Base-by-base conservation (phyloP, 441 rosid species). In the Eutrema salsugineum region DNA sequence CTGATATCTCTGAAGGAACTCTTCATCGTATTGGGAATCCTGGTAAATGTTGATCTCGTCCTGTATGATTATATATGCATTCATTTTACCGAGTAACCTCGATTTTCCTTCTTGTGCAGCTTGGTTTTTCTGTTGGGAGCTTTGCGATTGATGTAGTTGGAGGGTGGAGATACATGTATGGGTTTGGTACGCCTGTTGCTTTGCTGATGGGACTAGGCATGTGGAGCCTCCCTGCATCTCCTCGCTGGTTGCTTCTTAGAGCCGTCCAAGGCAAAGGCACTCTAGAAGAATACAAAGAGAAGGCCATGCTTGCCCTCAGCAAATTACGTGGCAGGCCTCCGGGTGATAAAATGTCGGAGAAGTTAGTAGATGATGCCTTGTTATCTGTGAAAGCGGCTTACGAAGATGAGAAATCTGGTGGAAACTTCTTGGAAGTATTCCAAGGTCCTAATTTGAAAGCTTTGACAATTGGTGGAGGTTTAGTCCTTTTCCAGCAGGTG, bases 401-500 rank as follows among this genome's bases (percentile, higher is more conserved):
- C 73, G 69, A 70, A 39, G 89, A 85, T 20, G 88, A 80, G 71
- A 79, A 84, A 77, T 81, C 94, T 32, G 89, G 89, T 61, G 94
- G 91, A 63, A 90, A 83, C 75, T 77, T 94, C 83, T 70, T 87
- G 75, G 98, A 94, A 85, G 91, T 89, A 36, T 85, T 94, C 76
- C 97, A 89, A 66, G 99, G 99, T 53, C 87, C 96, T 36, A 86
- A 84, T 78, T 79, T 94, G 86, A 94, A 94, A 85, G 99, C 99
- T 76, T 84, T 91, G 80, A 79, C 87, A 38, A 94, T 94, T 63
- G 93, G 85, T 72, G 99, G 97, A 63, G 99, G 99, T 71, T 86
- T 94, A 84, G 97, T 94, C 57, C 93, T 94, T 79, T 94, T 94
- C 79, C 99, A 94, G 61, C 97, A 94, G 99, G 99, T 91, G 71